Conservation (phyloP, 192 early-diverging fungal genomes). For the Backusella macrospora region DNA sequence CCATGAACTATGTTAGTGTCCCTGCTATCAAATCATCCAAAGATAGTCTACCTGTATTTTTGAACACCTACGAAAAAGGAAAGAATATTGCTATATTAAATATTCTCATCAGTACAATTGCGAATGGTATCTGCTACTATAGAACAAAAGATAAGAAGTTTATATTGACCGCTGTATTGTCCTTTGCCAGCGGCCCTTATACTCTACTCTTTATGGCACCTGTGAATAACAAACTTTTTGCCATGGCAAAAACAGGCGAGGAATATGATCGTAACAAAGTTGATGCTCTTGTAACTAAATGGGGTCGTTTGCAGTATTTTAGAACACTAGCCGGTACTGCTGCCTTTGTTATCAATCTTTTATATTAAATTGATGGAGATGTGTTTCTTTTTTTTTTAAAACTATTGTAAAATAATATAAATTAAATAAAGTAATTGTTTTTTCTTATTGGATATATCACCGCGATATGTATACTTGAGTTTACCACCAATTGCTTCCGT, state of each 20-base stretch:
- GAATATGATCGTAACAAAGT: slow-evolving; percentile 17
- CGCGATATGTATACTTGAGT: no score
- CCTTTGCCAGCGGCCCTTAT: slow-evolving; percentile 1
- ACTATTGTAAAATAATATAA: no score
- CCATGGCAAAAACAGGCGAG: slow-evolving; percentile 4
- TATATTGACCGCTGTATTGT: slow-evolving; percentile 1
- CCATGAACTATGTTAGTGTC: slow-evolving; percentile 8
- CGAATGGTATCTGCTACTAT: slow-evolving; percentile 18
- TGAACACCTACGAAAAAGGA: neutral
- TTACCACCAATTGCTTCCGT: no score
- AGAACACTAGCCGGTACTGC: slow-evolving; percentile 17
- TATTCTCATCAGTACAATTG: slow-evolving; percentile 4
- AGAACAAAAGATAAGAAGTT: neutral
- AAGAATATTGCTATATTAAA: neutral
- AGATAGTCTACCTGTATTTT: slow-evolving; percentile 12
- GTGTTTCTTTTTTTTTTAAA: no score
- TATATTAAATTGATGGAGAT: neutral
- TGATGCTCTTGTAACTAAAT: neutral
- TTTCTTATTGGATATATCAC: no score
- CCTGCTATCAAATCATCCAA: slow-evolving; percentile 13
- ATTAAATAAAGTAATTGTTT: no score
- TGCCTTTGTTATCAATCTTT: slow-evolving; percentile 16
- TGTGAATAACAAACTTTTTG: slow-evolving; percentile 19
- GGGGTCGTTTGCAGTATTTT: slow-evolving; percentile 11
- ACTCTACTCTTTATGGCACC: slow-evolving; percentile 15